Evolutionary conservation across 1,139 yeast species (phyloP).

Genomic region (Kodamaea derodonti): DNA sequence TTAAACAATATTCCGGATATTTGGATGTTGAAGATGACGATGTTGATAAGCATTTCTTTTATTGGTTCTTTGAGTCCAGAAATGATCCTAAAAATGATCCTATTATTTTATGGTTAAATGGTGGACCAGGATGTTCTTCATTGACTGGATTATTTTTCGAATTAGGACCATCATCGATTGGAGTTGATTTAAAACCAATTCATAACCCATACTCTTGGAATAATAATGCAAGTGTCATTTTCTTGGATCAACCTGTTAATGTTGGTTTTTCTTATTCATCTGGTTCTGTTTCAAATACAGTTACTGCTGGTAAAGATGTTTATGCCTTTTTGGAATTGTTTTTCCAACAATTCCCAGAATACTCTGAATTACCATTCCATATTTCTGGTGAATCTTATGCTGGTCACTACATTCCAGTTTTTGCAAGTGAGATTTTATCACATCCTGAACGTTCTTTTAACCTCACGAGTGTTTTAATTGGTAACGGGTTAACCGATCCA

Average conservation of each 20-base stretch:
- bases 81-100: slow-evolving; percentile 87
- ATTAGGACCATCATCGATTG: slow-evolving; percentile 80
- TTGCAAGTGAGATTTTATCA: slow-evolving; percentile 80
- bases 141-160: slow-evolving; percentile 89
- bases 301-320: slow-evolving; percentile 90
- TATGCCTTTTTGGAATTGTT: slow-evolving; percentile 88
- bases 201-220: slow-evolving; percentile 85
- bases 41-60: slow-evolving; percentile 73
- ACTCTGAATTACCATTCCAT: slow-evolving; percentile 70
- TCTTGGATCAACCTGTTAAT: slow-evolving; percentile 92
- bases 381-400: slow-evolving; percentile 99
- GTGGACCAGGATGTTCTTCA: slow-evolving; percentile 91
- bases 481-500: slow-evolving; percentile 95
- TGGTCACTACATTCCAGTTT: slow-evolving; percentile 94
- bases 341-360: slow-evolving; percentile 88
- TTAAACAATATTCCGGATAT: slow-evolving; percentile 83
- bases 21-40: slow-evolving; percentile 77
- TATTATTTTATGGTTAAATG: slow-evolving; percentile 81
- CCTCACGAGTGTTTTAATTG: slow-evolving; percentile 84
- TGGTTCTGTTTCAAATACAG: slow-evolving; percentile 61
- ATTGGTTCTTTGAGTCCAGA: slow-evolving; percentile 85
- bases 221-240: slow-evolving; percentile 82
- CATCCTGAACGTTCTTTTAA: slow-evolving; percentile 78
- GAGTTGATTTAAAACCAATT: slow-evolving; percentile 61
- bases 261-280: slow-evolving; percentile 87